These are phyloP conservation scores for Geotrichum citri-aurantii DNA, from an alignment of 1,139 yeast genomes.

Conservation along the genomic window DNA sequence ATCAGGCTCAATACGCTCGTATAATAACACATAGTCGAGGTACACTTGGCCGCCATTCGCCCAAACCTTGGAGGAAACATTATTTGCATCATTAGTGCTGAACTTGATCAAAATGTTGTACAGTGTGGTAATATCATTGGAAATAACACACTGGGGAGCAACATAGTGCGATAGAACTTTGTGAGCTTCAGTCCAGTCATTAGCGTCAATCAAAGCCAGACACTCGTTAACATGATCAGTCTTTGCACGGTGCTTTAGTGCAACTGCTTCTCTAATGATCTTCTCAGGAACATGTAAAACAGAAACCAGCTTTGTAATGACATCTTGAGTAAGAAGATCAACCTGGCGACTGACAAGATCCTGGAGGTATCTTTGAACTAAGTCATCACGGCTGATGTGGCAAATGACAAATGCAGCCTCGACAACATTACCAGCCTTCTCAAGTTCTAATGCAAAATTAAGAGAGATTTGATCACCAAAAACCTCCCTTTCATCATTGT, in stretches of 20 bases:
- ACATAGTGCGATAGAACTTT: constrained; percentile 47
- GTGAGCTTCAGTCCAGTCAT: constrained; percentile 60
- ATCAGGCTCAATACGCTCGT: constrained; percentile 5
- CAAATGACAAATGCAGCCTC: constrained; percentile 59
- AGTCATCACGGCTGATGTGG: constrained; percentile 45
- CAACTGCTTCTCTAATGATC: constrained; percentile 29
- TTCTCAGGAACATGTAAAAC: constrained; percentile 8
- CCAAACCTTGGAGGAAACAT: constrained; percentile 48
- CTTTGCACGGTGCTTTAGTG: constrained; percentile 37
- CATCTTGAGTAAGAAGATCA: constrained; percentile 35
- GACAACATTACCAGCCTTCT: constrained; percentile 44
- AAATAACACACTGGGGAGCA: constrained; percentile 63
- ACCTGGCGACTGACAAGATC: constrained; percentile 47
- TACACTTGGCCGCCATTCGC: constrained; percentile 41
- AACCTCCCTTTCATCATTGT: constrained; percentile 18
- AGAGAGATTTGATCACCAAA: constrained; percentile 46
- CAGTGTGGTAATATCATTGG: constrained; percentile 39
- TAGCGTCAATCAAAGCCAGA: constrained; percentile 57
- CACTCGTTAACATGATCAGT: constrained; percentile 57
- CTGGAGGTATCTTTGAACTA: constrained; percentile 41
- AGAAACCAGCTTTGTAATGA: constrained; percentile 35
- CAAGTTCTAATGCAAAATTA: constrained; percentile 51
- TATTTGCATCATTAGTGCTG: constrained; percentile 32
- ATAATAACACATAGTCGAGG: constrained; percentile 29
- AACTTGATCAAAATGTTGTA: constrained; percentile 43